Evolutionary conservation across 371 early-diverging fungal species (phyloP), one percentile per base, ranked within the genome.

Genomic region (Zychaea mexicana): DNA sequence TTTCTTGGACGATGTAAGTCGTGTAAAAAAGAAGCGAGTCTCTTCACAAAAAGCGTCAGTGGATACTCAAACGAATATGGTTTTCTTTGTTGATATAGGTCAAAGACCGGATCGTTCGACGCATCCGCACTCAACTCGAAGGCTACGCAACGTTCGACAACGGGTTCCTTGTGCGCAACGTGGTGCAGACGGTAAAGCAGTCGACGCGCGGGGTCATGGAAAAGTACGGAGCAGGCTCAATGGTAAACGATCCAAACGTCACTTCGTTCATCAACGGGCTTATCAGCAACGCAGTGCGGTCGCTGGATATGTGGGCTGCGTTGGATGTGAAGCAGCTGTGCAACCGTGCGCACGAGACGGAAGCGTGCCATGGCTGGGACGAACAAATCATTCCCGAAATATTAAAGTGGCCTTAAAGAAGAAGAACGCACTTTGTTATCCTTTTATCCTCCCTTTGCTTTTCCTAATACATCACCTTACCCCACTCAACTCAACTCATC

Each of bases 301-400:
- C 71, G 2, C 47, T 79, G 57, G 72, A 76, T 52, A 52, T 17
- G 5, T 82, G 83, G 83, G 66, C 69, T 3, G 36, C 56, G 19
- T 60, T 64, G 6, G 78, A 77, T 57, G 73, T 82, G 1, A 64
- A 56, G 38, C 57, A 69, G n/a, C 49, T 82, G 13, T 82, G 83
- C 65, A 62, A 66, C n/a, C 67, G 68, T 1, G 56, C 68, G 13
- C 73, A 71, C 19, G 71, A 76, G 33, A 53, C 72, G 9, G 70
- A 74, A n/a, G 63, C 71, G 10, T 82, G 83, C 66, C 67, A 74
- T 54, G 66, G 72, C 21, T 82, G 78, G 78, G 77, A 77, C 46
- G 68, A 76, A 45, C 68, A 70, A 30, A 79, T 82, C 57, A 79
- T 68, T 30, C 56, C 52, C 22, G 71, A 76, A 27, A 82, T 82